phyloP scores from a whole-genome alignment of 2,329 filamentous ascomycete species.

The Diatrype stigma region DNA sequence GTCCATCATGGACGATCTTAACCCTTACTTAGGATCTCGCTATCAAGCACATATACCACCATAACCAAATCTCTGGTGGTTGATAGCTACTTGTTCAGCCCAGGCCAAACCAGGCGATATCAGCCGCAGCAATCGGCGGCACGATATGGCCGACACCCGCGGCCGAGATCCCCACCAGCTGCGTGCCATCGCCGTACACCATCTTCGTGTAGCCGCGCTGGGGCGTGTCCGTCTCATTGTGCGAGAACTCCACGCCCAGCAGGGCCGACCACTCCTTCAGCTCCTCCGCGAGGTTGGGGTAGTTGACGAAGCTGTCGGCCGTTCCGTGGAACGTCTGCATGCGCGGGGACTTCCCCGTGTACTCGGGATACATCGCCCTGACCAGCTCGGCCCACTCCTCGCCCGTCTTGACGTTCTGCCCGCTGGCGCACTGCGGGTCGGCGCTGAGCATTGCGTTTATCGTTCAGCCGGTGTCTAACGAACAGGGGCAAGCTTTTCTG shows the following conservation, averaged over 20 bases:
- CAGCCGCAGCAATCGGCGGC: conserved; percentile 12
- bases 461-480: no score
- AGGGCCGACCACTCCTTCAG: conserved; percentile 41
- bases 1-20: no score
- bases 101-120: conserved; percentile 16
- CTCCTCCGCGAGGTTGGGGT: conserved; percentile 42
- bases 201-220: conserved; percentile 15
- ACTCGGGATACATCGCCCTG: conserved; percentile 35
- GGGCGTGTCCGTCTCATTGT: conserved; percentile 13
- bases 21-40: no score
- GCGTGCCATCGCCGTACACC: conserved; percentile 17
- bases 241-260: conserved; percentile 26
- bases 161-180: conserved; percentile 16
- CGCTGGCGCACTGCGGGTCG: conserved; percentile 31
- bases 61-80: no score
- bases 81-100: background rate
- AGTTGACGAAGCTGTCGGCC: conserved; percentile 36
- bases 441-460: background rate
- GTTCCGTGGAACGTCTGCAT: conserved; percentile 47
- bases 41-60: no score
- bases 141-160: conserved; percentile 15
- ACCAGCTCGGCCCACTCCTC: conserved; percentile 15
- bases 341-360: conserved; percentile 36
- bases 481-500: no score
- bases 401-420: conserved; percentile 24